A percentile compares a stretch with the other conserved stretches of the same genome.
Evolutionary conservation across 441 rosid species (phyloP).

Genomic region (Isatis lusitanica): DNA sequence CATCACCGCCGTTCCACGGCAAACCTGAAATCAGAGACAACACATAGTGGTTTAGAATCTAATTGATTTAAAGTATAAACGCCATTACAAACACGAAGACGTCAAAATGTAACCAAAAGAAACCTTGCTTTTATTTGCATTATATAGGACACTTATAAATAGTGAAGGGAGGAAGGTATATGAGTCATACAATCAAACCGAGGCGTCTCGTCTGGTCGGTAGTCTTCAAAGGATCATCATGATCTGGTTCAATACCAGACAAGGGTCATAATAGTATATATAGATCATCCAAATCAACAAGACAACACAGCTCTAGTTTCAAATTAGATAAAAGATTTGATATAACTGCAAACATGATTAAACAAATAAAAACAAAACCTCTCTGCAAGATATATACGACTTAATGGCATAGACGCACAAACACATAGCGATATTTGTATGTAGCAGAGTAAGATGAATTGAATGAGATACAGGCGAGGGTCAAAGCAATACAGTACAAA

Average conservation of each 20-base stretch:
- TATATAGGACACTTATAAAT: neutral
- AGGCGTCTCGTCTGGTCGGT: conserved; percentile 91
- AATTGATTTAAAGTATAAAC: neutral
- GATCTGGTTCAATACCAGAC: conserved; percentile 48
- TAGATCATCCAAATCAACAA: neutral
- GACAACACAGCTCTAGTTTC: neutral
- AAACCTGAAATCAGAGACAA: conserved; percentile 58
- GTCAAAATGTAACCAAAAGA: neutral
- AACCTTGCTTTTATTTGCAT: neutral
- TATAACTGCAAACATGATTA: neutral
- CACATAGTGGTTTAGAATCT: neutral
- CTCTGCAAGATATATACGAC: neutral
- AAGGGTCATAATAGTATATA: neutral
- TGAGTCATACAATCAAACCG: conserved; percentile 71
- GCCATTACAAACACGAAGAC: neutral
- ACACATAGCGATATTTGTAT: neutral
- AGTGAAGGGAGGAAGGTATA: neutral
- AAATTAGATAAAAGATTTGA: neutral
- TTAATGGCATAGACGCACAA: neutral
- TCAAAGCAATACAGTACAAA: neutral
- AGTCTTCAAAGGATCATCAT: conserved; percentile 93
- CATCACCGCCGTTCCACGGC: conserved; percentile 95
- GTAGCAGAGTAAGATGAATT: neutral
- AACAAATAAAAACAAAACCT: neutral
- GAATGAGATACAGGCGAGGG: neutral